Evolutionary conservation across 2,329 filamentous ascomycete genomes (phyloP).

Genomic region (Penicillium palitans): DNA sequence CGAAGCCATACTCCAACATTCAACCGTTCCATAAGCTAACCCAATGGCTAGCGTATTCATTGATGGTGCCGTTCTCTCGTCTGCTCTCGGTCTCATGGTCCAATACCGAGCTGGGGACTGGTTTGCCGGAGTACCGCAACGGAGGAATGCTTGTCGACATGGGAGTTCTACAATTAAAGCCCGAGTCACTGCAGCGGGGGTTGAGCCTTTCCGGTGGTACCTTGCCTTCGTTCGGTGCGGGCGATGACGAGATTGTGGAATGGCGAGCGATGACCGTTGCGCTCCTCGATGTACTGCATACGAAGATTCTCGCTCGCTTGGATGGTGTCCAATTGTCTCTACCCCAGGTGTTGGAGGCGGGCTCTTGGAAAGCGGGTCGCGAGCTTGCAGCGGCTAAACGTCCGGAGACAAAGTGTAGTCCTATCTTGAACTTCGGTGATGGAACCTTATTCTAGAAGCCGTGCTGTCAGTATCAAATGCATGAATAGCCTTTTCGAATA

Average conservation of each 20-base stretch:
- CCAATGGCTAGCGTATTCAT: conserved; percentile 71
- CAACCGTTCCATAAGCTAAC: conserved; percentile 64
- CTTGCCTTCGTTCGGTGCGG: conserved; percentile 55
- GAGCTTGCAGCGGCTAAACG: conserved; percentile 38
- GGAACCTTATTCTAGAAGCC: conserved; percentile 39
- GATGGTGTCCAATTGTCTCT: conserved; percentile 46
- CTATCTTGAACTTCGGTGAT: conserved; percentile 43
- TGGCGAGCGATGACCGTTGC: conserved; percentile 66
- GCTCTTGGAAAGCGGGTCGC: conserved; percentile 54
- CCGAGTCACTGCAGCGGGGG: conserved; percentile 46
- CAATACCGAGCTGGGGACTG: conserved; percentile 61
- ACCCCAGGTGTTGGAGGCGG: conserved; percentile 56
- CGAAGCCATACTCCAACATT: conserved; percentile 35
- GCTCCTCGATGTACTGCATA: conserved; percentile 57
- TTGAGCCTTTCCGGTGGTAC: conserved; percentile 45
- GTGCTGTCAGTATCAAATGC: neutral
- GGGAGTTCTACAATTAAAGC: conserved; percentile 55
- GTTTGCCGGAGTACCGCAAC: conserved; percentile 71
- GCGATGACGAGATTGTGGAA: conserved; percentile 64
- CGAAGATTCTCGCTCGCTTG: conserved; percentile 49
- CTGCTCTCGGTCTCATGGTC: conserved; percentile 55
- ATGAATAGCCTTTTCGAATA: neutral
- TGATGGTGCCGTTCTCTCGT: conserved; percentile 64
- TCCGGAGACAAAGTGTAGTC: conserved; percentile 38
- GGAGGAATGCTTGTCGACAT: conserved; percentile 67